Base-by-base conservation (phyloP, 495 filamentous ascomycete genomes). In the Amniculicola lignicola region DNA sequence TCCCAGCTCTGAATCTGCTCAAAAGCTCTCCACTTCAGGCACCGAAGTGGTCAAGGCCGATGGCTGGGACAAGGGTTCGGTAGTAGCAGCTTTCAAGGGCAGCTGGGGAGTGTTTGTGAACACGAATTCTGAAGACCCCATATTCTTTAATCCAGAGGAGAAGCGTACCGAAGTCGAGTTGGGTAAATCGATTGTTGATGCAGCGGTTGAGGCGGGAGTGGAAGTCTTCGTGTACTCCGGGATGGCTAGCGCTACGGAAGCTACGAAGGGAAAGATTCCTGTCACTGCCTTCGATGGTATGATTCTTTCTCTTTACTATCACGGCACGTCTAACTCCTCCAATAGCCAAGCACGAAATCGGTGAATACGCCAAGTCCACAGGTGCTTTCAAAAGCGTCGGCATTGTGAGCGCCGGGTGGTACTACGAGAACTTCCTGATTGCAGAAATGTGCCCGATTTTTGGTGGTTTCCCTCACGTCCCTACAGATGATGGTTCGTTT, bases 101-200 rank as follows among this genome's bases (percentile, higher is more conserved):
- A 57, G 59, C 12, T 70, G 65, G 67, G 68, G 62, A 4, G 59
- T 54, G 1, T 72, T 68, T 54, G 58, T 67, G n/a, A 72, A 70
- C 49, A 68, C 60, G 19, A 70, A 72, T 37, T 67, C 68, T 0
- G 68, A 72, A 16, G 68, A 72, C 29, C 37, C 50, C 23, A 63
- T 66, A 0, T 64, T 69, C 19, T 45, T 56, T 10, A 50, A 57
- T 14, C 44, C 56, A 22, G 54, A 51, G 10, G 50, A 53, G 11
- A 58, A 44, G 6, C 25, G 40, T 14, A 64, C 59, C 11, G 70
- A 72, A 36, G 52, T 60, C 16, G 67, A 69, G 39, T 27, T 69
- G 35, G 70, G 70, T 9, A 66, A 67, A 33, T 45, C 33, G 4
- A 63, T 72, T 41, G 51, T 72, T 12, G 63, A 69, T 35, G 60